Evolutionary conservation across 129 eudicot genomes (phyloP).

Genomic region (carrot (Daucus carota)): DH1_v3.0 NC_030382.2:57659501-57660000

Average conservation of each 20-base stretch:
- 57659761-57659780: constrained; percentile 1
- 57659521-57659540: constrained; percentile 35
- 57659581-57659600: constrained; percentile 8
- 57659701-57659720: constrained; percentile 18
- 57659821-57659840: constrained; percentile 32
- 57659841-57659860: constrained; percentile 6
- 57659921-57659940: constrained; percentile 9
- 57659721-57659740: constrained; percentile 12
- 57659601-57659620: constrained; percentile 10
- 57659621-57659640: constrained; percentile 13
- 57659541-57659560: constrained; percentile 16
- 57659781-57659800: neutral
- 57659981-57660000: constrained; percentile 20
- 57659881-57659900: constrained; percentile 15
- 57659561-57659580: neutral
- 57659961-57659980: constrained; percentile 25
- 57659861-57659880: constrained; percentile 13
- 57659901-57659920: constrained; percentile 13
- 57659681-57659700: constrained; percentile 22
- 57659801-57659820: constrained; percentile 12
- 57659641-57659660: constrained; percentile 1
- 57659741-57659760: neutral
- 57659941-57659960: constrained; percentile 6
- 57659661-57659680: constrained; percentile 10
- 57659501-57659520: constrained; percentile 43